These are phyloP conservation scores for Moesziomyces globuligerus DNA, from an alignment of 1,284 basidiomycete genomes.

Conservation along the genomic window DNA sequence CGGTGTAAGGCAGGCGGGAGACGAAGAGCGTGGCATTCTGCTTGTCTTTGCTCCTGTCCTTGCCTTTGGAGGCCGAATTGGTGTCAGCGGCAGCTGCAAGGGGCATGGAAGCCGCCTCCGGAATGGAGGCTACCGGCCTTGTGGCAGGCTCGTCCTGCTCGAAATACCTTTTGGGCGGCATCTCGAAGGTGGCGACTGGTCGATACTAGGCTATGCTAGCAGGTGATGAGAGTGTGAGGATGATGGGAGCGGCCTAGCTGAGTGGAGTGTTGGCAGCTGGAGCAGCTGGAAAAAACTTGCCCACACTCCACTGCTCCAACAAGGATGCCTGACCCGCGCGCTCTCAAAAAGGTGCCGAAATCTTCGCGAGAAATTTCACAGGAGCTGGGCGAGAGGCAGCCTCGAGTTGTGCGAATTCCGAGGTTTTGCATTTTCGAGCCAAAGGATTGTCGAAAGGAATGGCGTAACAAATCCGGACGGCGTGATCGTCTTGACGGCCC, in stretches of 20 bases:
- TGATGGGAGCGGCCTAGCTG: conserved; percentile 4
- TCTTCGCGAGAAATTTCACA: conserved; percentile 3
- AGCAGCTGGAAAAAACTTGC: no score
- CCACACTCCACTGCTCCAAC: no score
- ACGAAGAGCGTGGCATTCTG: conserved; percentile 67
- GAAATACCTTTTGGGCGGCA: conserved; percentile 56
- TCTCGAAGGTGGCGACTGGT: conserved; percentile 11
- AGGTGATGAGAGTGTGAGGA: no score
- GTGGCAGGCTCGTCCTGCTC: conserved; percentile 41
- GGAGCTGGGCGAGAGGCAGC: background rate
- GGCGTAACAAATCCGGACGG: no score
- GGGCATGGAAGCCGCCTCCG: conserved; percentile 4
- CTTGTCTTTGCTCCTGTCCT: conserved; percentile 12
- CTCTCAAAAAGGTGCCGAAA: conserved; percentile 13
- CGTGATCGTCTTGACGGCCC: background rate
- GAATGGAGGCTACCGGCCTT: conserved; percentile 7
- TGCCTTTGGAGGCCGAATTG: conserved; percentile 7
- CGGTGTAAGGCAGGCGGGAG: conserved; percentile 79
- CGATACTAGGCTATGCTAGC: no score
- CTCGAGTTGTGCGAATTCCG: conserved; percentile 26
- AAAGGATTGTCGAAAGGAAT: no score
- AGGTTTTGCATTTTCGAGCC: conserved; percentile 7
- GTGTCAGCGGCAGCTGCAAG: conserved; percentile 1
- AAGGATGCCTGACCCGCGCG: no score
- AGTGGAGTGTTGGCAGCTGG: background rate